These are phyloP conservation scores for Camelina laxa DNA, from an alignment of 345 rosid genomes.

Conservation along the genomic window DNA sequence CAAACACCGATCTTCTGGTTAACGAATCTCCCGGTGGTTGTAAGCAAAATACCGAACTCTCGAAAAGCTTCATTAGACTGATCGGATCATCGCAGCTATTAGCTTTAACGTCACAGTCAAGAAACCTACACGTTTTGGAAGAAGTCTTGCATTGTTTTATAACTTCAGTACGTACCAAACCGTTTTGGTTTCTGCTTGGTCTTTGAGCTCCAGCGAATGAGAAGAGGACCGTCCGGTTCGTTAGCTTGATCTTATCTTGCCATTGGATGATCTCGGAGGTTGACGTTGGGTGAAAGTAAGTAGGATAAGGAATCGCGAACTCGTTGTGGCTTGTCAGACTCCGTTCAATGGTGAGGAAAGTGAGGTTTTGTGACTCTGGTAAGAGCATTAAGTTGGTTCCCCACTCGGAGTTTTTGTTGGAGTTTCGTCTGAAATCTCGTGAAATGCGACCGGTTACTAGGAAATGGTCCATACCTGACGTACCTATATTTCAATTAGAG, in stretches of 20 bases:
- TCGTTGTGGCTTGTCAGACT: conserved; percentile 52
- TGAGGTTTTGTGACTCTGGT: conserved; percentile 55
- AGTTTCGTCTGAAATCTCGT: conserved; percentile 55
- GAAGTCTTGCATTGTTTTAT: conserved; percentile 55
- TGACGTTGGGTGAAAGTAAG: conserved; percentile 61
- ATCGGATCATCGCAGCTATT: conserved; percentile 51
- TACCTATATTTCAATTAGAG: conserved; percentile 21
- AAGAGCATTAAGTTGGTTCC: conserved; percentile 56
- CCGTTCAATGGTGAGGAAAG: conserved; percentile 61
- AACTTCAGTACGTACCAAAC: conserved; percentile 49
- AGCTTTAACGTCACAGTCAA: conserved; percentile 44
- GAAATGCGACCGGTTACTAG: conserved; percentile 60
- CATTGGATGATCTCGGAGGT: conserved; percentile 44
- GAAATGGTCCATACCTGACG: conserved; percentile 68
- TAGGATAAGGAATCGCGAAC: conserved; percentile 64
- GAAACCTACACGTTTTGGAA: conserved; percentile 44
- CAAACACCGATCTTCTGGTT: conserved; percentile 64
- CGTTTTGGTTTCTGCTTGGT: conserved; percentile 38
- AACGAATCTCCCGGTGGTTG: conserved; percentile 69
- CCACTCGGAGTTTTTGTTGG: conserved; percentile 45
- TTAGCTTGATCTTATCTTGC: conserved; percentile 50
- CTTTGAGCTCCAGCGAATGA: conserved; percentile 58
- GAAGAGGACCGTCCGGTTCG: conserved; percentile 28
- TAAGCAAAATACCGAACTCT: conserved; percentile 55
- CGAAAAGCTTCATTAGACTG: conserved; percentile 50